phyloP scores from a whole-genome alignment of 1,284 basidiomycete genomes.

The Apiotrichum gracile region DNA sequence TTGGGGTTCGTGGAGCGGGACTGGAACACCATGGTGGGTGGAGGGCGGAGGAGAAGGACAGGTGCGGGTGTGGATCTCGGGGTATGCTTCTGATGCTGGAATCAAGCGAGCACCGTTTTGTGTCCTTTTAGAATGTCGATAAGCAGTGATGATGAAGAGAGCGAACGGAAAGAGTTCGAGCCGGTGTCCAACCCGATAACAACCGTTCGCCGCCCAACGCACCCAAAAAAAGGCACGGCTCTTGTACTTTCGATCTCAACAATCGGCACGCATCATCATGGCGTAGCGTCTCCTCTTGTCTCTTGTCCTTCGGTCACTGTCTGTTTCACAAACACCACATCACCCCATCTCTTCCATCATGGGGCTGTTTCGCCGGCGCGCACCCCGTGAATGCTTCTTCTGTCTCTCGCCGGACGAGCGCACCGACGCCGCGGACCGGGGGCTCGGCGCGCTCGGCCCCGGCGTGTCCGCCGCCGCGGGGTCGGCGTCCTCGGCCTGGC shows the following conservation, averaged over 20 bases:
- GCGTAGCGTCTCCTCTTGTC: too few species aligned
- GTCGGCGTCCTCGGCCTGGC: constrained; percentile 24
- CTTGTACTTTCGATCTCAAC: too few species aligned
- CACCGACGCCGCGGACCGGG: neutral
- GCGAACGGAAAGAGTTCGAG: too few species aligned
- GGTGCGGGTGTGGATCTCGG: neutral
- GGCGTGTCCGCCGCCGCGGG: constrained; percentile 4
- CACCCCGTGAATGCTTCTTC: constrained; percentile 36
- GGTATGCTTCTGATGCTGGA: neutral
- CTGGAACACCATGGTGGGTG: constrained; percentile 49
- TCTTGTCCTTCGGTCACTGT: neutral
- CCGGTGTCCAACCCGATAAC: too few species aligned
- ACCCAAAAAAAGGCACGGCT: neutral
- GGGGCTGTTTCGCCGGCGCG: constrained; percentile 15
- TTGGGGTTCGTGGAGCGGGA: constrained; percentile 53
- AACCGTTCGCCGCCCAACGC: too few species aligned
- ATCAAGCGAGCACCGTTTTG: neutral
- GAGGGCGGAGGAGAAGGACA: neutral
- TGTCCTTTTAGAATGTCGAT: too few species aligned
- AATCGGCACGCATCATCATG: too few species aligned
- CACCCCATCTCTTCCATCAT: neutral
- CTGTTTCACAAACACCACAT: neutral
- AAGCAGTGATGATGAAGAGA: too few species aligned
- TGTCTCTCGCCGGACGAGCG: constrained; percentile 26
- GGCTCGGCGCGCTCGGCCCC: neutral